Evolutionary conservation across 2,329 filamentous ascomycete genomes (phyloP), one percentile per base, ranked within the genome.

Genomic region (Tolypocladium inflatum): DNA sequence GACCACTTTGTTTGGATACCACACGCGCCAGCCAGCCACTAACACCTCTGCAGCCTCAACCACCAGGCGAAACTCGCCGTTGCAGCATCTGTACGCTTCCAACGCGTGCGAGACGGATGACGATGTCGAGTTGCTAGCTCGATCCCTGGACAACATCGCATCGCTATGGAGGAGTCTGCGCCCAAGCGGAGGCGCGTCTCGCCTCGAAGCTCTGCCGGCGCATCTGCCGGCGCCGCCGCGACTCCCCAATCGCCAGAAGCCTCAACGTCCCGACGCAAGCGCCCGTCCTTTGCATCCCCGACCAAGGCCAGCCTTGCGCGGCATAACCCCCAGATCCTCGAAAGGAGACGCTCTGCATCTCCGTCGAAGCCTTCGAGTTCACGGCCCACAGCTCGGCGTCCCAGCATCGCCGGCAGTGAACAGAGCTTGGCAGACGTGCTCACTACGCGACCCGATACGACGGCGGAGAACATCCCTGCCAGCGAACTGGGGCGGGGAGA

Each of bases 161-260:
- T 11, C n/a, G 58, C 48, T 54, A 76, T 76, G 74, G 81, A 84
- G 62, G 74, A 78, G 57, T 83, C 84, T 33, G 81, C 84, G 53
- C 75, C 82, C 6, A 89, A 89, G 71, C 78, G 84, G 67, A 81
- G 84, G 66, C 85, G 84, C 67, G 84, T 78, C 26, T 86, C 84
- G 60, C 80, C 83, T 21, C 77, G 76, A 26, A 67, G 64, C 38
- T 56, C 75, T 30, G 76, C 76, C 9, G 66, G 78, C 54, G 41
- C 61, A 59, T 54, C 58, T 55, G 67, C 77, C 62, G 65, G 64
- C 55, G 66, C 65, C 58, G 64, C 23, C 15, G 30, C 63, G 55
- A 65, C 63, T 21, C 63, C 59, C 6, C 58, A 56, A 26, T 55
- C 58, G 11, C 42, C 61, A 53, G 52, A 21, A 39, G 63, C 61